A percentile compares a stretch with the other conserved stretches of the same genome.
Evolutionary conservation across 805 yeast genomes (phyloP).

Genomic region (Metschnikowia cerradonensis): DNA sequence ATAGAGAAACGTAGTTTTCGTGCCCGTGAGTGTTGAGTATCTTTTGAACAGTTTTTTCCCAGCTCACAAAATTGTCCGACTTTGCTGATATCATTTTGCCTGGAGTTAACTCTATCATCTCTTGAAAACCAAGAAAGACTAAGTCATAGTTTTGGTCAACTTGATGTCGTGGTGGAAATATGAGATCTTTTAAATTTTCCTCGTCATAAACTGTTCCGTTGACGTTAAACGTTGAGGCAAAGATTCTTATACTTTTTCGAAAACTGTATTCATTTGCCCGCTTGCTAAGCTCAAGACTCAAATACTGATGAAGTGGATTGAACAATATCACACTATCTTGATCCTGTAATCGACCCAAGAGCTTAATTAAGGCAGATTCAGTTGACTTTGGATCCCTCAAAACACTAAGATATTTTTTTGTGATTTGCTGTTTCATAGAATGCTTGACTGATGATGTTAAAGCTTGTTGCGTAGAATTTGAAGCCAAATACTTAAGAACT

Average conservation of each 20-base stretch:
- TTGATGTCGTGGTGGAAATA: conserved; percentile 38
- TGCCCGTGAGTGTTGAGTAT: conserved; percentile 38
- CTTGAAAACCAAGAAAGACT: conserved; percentile 83
- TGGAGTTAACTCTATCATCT: conserved; percentile 75
- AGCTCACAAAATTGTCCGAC: conserved; percentile 50
- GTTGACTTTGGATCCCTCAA: conserved; percentile 38
- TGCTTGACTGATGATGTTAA: conserved; percentile 33
- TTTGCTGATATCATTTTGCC: conserved; percentile 82
- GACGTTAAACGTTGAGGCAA: conserved; percentile 52
- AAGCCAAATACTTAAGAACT: conserved; percentile 34
- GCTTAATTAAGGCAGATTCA: conserved; percentile 43
- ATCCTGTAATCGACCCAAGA: conserved; percentile 46
- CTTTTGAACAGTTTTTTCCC: conserved; percentile 62
- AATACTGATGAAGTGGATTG: conserved; percentile 55
- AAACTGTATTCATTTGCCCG: conserved; percentile 39
- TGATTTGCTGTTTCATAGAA: conserved; percentile 31
- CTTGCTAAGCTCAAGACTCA: conserved; percentile 38
- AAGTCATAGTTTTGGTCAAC: conserved; percentile 53
- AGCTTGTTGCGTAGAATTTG: conserved; percentile 39
- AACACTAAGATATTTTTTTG: conserved; percentile 38
- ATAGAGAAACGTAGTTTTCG: conserved; percentile 51
- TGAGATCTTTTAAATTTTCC: conserved; percentile 40
- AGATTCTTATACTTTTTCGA: conserved; percentile 38
- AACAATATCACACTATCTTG: conserved; percentile 42
- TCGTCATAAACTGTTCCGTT: conserved; percentile 44